phyloP scores from a whole-genome alignment of 305 asterid species.

The Solanum hybrid region DNA sequence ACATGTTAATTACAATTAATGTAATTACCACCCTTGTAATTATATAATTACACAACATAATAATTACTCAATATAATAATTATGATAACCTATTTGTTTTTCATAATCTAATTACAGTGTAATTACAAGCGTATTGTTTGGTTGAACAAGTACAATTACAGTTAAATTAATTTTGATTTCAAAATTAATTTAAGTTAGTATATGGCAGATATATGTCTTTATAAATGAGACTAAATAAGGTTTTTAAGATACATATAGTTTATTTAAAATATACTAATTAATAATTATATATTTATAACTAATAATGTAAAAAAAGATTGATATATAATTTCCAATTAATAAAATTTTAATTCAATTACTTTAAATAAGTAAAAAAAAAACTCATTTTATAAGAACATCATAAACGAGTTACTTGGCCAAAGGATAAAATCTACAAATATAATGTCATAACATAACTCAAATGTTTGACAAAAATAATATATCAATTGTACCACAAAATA shows the following conservation, averaged over 20 bases:
- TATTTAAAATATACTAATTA: no score
- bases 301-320: not conserved
- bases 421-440: not conserved
- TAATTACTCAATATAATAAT: not conserved
- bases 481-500: not conserved
- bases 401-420: not conserved
- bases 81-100: not conserved
- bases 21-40: not conserved
- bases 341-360: no score
- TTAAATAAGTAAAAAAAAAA: no score
- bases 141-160: not conserved
- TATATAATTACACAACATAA: not conserved
- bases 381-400: not conserved
- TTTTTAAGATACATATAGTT: not conserved
- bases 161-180: not conserved
- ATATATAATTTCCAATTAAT: not conserved
- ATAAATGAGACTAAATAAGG: not conserved
- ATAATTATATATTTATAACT: not conserved
- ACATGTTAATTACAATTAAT: not conserved
- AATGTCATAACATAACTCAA: not conserved
- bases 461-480: not conserved
- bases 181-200: not conserved
- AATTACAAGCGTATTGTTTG: not conserved
- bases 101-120: no score
- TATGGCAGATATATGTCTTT: not conserved